Evolutionary conservation across 495 filamentous ascomycete species (phyloP).

Genomic region (Penicillium salamii): DNA sequence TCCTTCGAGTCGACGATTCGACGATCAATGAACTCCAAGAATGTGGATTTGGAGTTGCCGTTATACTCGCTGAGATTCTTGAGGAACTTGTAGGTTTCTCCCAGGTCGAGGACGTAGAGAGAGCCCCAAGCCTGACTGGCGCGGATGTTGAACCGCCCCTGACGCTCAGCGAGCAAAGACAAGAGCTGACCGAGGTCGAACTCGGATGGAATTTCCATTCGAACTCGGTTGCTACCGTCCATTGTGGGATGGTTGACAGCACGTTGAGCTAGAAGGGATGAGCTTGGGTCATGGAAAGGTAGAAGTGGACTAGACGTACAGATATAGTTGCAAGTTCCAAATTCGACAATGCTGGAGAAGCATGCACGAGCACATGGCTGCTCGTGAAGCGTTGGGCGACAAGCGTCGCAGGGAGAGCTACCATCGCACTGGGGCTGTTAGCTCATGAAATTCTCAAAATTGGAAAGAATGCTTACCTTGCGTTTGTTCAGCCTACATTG

Average conservation of each 20-base stretch:
- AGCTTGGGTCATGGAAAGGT: conserved; percentile 11
- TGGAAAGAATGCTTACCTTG: conserved; percentile 30
- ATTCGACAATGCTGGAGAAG: conserved; percentile 50
- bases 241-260: conserved; percentile 44
- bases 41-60: conserved; percentile 44
- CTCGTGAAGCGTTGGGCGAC: conserved; percentile 45
- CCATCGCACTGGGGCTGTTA: conserved; percentile 46
- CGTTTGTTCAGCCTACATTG: conserved; percentile 49
- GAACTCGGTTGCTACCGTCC: conserved; percentile 33
- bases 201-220: conserved; percentile 41
- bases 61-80: conserved; percentile 45
- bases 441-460: conserved; percentile 7
- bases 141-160: conserved; percentile 48
- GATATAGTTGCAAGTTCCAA: conserved; percentile 50
- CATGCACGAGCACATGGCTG: conserved; percentile 48
- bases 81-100: conserved; percentile 44
- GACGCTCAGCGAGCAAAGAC: conserved; percentile 39
- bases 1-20: conserved; percentile 48
- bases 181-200: conserved; percentile 44
- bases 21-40: conserved; percentile 47
- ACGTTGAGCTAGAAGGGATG: conserved; percentile 40
- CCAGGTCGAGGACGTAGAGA: conserved; percentile 44
- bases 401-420: conserved; percentile 47
- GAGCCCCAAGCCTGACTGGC: conserved; percentile 46
- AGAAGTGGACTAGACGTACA: conserved; percentile 27